Conservation (phyloP, 2,329 filamentous ascomycete genomes). For the Colletotrichum sp. region DNA sequence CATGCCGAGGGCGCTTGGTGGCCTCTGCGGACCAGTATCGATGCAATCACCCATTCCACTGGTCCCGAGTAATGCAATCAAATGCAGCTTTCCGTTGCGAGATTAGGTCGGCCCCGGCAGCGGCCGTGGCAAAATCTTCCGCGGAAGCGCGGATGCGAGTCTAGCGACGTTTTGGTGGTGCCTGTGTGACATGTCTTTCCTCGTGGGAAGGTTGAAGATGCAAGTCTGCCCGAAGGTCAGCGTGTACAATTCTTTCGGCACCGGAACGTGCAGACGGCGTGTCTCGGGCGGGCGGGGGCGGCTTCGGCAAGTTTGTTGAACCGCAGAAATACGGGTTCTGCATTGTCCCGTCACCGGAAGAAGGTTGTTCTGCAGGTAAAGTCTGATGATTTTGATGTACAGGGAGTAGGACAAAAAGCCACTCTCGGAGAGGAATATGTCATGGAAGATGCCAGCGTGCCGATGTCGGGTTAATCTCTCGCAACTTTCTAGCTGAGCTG, state of each 20-base stretch:
- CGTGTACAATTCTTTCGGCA: not conserved
- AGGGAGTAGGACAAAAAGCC: not conserved
- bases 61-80: not conserved
- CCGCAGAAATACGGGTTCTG: not conserved
- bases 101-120: not conserved
- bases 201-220: not conserved
- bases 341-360: not conserved
- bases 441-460: not conserved
- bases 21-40: not conserved
- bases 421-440: not conserved
- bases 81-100: not conserved
- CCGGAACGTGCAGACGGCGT: not conserved
- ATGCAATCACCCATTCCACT: constrained; percentile 3
- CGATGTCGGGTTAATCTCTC: not conserved
- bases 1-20: not conserved
- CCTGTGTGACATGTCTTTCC: not conserved
- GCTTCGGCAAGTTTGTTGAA: not conserved
- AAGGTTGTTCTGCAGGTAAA: not conserved
- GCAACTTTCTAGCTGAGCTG: not conserved
- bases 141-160: not conserved
- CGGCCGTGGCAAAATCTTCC: not conserved
- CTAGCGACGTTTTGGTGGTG: not conserved
- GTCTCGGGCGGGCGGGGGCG: not conserved
- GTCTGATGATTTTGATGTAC: not conserved
- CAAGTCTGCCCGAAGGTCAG: not conserved